These are phyloP conservation scores for Xylaria polymorpha DNA, from an alignment of 2,329 filamentous ascomycete species.

Conservation along the genomic window DNA sequence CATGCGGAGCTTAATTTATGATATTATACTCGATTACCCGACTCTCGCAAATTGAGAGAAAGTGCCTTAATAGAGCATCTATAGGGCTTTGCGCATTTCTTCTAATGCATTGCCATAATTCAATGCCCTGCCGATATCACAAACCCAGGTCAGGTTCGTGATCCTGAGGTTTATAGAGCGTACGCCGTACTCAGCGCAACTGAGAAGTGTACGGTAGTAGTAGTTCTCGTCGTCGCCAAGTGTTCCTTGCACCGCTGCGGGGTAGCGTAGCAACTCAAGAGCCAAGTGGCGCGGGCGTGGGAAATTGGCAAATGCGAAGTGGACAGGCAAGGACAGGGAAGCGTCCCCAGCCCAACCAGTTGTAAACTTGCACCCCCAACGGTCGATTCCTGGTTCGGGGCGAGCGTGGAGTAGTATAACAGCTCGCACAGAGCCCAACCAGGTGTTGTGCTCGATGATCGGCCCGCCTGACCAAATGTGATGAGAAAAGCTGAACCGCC, in stretches of 20 bases:
- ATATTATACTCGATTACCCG: constrained; percentile 15
- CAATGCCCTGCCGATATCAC: background rate
- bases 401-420: constrained; percentile 17
- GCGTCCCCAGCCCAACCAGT: constrained; percentile 25
- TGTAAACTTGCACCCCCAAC: constrained; percentile 23
- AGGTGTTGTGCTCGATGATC: constrained; percentile 21
- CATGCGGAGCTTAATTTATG: constrained; percentile 6
- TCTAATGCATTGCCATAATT: background rate
- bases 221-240: constrained; percentile 29
- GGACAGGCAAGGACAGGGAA: constrained; percentile 25
- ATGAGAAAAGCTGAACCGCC: constrained; percentile 29
- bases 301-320: constrained; percentile 34
- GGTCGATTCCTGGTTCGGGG: constrained; percentile 28
- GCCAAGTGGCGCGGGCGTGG: constrained; percentile 26
- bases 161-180: constrained; percentile 3
- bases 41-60: constrained; percentile 1
- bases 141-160: background rate
- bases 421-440: constrained; percentile 20
- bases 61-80: background rate
- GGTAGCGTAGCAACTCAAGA: constrained; percentile 33
- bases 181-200: background rate
- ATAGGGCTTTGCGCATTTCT: constrained; percentile 5
- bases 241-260: constrained; percentile 23
- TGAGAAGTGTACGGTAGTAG: background rate
- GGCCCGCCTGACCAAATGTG: constrained; percentile 27